These are phyloP conservation scores for Corniculantispora saksenae DNA, from an alignment of 2,329 filamentous ascomycete species.

Conservation along the genomic window DNA sequence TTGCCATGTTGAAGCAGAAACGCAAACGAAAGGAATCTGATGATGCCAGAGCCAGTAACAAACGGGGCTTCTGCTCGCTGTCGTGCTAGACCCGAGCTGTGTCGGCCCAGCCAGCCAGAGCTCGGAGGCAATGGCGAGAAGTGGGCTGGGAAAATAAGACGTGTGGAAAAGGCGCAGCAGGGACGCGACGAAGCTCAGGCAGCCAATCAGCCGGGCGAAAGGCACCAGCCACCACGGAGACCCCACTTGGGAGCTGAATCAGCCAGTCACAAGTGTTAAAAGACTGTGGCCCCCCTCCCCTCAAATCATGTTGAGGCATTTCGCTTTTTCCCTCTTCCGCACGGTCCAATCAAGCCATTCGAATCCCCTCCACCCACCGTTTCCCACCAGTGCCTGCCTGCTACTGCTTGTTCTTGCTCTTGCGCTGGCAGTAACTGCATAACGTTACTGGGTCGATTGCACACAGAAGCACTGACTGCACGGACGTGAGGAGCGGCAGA, in stretches of 20 bases:
- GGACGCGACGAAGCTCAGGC: not conserved
- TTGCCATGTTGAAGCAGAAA: not conserved
- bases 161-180: not conserved
- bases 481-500: not conserved
- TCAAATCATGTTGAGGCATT: conserved; percentile 56
- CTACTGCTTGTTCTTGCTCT: conserved; percentile 20
- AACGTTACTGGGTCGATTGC: not conserved
- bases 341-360: conserved; percentile 48
- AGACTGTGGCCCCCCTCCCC: conserved; percentile 44
- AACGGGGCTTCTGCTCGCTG: no score
- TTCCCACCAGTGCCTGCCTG: conserved; percentile 22
- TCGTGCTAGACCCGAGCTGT: not conserved
- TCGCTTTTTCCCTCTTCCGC: conserved; percentile 37
- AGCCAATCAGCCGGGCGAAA: not conserved
- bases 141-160: not conserved
- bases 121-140: not conserved
- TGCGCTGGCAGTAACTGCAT: not conserved
- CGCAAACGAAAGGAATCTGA: not conserved
- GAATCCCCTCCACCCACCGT: conserved; percentile 25
- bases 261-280: conserved; percentile 53
- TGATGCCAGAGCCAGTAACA: not conserved
- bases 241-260: conserved; percentile 46
- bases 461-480: conserved; percentile 9
- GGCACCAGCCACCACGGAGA: conserved; percentile 26
- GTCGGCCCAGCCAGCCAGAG: not conserved